Base-by-base conservation (phyloP, 805 yeast genomes). In the Candida odintsovae region DNA sequence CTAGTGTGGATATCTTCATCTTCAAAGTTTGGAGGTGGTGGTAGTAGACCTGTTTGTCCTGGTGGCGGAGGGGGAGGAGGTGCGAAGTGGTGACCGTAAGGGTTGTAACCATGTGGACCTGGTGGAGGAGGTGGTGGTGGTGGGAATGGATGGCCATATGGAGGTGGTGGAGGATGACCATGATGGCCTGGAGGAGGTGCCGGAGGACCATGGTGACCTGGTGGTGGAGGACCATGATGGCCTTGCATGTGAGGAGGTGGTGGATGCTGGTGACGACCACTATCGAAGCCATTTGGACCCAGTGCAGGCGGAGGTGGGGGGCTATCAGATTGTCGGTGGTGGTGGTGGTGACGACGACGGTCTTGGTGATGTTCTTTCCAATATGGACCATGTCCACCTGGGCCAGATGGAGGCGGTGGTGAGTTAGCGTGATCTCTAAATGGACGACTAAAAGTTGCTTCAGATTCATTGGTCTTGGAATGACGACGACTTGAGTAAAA, bases 21-120 rank as follows among this genome's bases (percentile, higher is more conserved):
- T 15, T 42, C 25, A 35, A 29, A 43, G 31, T 15, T 36, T 19
- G 50, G 39, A 29, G 44, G 46, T 39, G 54, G 43, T 21, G 46
- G 44, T 3, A 40, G 49, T 3, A 46, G 48, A 18, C 46, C 46
- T n/a, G 22, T 10, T 13, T 35, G 43, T 13, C 26, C 25, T 25
- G 50, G 35, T 41, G 45, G 41, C 18, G 44, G 42, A 19, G 41
- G 41, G 6, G 35, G 21, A 4, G 38, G 41, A 6, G 45, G 38
- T 23, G 45, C 38, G 23, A 47, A 41, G 16, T 35, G 36, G 13
- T 21, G 33, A 3, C 41, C 42, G 2, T 16, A 36, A 33, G 15
- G 44, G 44, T 39, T 48, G 40, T 35, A 40, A 29, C 26, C 43
- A 23, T 38, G 39, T 23, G 41, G 26, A 19, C 16, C 29, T 39